Conservation (phyloP, 768 basidiomycete genomes). For the Rhizopogon vulgaris region DNA sequence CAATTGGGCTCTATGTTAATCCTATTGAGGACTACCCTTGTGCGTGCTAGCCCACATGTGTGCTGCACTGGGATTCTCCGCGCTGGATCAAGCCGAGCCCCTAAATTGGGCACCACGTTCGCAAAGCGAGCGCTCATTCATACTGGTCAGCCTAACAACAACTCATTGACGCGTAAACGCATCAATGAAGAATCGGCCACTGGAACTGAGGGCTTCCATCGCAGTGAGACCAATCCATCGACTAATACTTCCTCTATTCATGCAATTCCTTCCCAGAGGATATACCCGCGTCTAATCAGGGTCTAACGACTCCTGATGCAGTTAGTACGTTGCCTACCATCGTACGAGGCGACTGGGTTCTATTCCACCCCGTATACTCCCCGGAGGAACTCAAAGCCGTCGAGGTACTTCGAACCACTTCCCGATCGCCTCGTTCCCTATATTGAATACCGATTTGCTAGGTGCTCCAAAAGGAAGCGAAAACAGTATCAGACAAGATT, state of each 20-base stretch:
- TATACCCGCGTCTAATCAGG: constrained; percentile 10
- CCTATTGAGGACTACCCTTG: constrained; percentile 2
- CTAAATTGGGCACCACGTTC: constrained; percentile 2
- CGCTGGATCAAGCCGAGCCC: constrained; percentile 2
- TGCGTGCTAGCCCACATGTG: constrained; percentile 1
- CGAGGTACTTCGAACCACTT: constrained; percentile 37
- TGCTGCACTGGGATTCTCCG: constrained; percentile 9
- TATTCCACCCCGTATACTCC: constrained; percentile 91
- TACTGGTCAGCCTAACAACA: constrained; percentile 16
- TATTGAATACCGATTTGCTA: constrained; percentile 19
- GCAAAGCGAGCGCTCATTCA: constrained; percentile 15
- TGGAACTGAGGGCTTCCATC: constrained; percentile 32
- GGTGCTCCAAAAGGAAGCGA: constrained; percentile 67
- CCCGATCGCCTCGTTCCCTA: neutral
- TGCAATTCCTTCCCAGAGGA: constrained; percentile 18
- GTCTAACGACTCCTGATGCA: constrained; percentile 27
- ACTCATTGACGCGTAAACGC: constrained; percentile 18
- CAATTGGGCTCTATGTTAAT: constrained; percentile 2
- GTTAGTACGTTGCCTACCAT: constrained; percentile 50
- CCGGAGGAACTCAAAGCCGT: constrained; percentile 66
- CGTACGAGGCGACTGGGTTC: constrained; percentile 77
- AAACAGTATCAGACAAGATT: constrained; percentile 66
- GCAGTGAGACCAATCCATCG: constrained; percentile 15
- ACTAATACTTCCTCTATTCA: neutral
- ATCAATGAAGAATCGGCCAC: constrained; percentile 15